Evolutionary conservation across 1,284 basidiomycete genomes (phyloP).

Genomic region (Ceratobasidium sp.): DNA sequence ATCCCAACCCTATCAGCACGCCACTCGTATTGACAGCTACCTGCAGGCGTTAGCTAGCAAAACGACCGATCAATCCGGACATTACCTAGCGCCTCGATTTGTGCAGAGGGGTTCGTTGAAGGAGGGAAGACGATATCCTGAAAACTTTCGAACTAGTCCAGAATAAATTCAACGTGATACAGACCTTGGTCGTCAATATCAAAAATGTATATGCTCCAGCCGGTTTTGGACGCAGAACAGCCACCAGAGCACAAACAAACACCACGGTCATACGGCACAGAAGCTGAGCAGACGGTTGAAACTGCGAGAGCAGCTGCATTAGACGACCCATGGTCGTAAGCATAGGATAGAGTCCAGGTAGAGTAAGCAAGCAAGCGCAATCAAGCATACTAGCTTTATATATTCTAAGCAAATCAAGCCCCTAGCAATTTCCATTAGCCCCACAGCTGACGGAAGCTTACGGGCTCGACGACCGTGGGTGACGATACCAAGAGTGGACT

Average conservation of each 20-base stretch:
- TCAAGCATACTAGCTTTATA: not conserved
- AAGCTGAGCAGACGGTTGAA: conserved; percentile 31
- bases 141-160: not conserved
- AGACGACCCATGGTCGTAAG: conserved; percentile 56
- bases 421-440: too few relatives aligned
- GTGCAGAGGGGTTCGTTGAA: conserved; percentile 58
- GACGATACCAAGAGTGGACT: too few relatives aligned
- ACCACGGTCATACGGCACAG: conserved; percentile 32
- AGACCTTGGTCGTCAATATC: conserved; percentile 30
- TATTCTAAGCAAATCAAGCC: not conserved
- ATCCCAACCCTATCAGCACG: conserved; percentile 53
- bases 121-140: conserved; percentile 57
- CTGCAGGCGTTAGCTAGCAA: not conserved
- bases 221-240: conserved; percentile 12
- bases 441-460: too few relatives aligned
- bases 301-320: too few relatives aligned
- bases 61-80: not conserved
- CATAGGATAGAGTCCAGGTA: conserved; percentile 48
- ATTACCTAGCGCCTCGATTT: conserved; percentile 51
- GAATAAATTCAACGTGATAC: not conserved
- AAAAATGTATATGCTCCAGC: conserved; percentile 29
- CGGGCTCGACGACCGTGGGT: too few relatives aligned
- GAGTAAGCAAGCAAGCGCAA: not conserved
- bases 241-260: conserved; percentile 21
- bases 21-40: conserved; percentile 56